These are phyloP conservation scores for Kwoniella sp. DNA, from an alignment of 768 basidiomycete genomes.

Conservation along the genomic window DNA sequence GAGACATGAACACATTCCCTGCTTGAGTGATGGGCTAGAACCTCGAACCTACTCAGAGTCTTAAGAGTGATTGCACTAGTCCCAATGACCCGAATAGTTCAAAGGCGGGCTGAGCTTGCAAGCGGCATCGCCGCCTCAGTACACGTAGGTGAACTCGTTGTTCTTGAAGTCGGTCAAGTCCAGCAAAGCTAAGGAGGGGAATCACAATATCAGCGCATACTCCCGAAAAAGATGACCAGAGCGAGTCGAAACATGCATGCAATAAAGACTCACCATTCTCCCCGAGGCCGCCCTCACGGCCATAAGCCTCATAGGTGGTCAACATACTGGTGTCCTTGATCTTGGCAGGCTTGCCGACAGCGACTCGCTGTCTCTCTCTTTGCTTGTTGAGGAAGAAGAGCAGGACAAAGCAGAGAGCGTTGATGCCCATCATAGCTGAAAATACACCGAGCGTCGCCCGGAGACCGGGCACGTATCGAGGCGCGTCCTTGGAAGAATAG, in stretches of 20 bases:
- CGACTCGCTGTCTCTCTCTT: constrained; percentile 42
- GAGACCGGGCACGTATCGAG: constrained; percentile 41
- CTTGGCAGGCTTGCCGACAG: constrained; percentile 49
- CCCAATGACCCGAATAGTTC: too few species aligned
- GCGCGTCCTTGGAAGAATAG: constrained; percentile 47
- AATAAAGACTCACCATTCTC: not conserved
- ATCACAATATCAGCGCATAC: not conserved
- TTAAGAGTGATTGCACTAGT: too few species aligned
- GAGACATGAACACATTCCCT: too few species aligned
- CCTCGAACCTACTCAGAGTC: too few species aligned
- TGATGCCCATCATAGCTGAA: constrained; percentile 28
- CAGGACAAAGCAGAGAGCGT: constrained; percentile 34
- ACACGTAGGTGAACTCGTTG: constrained; percentile 21
- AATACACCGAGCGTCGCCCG: constrained; percentile 43
- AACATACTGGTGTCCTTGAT: constrained; percentile 43
- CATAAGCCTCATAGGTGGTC: constrained; percentile 30
- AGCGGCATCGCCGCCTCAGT: too few species aligned
- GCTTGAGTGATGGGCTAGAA: too few species aligned
- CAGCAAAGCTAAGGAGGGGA: not conserved
- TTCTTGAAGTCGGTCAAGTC: constrained; percentile 21
- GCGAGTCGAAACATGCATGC: too few species aligned
- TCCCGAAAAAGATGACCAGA: not conserved
- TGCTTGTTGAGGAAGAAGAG: constrained; percentile 46
- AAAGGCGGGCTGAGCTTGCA: too few species aligned
- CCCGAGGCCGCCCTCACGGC: not conserved